Evolutionary conservation across 768 basidiomycete species (phyloP), one percentile per base, ranked within the genome.

Genomic region (Lepiota brunneoincarnata): DNA sequence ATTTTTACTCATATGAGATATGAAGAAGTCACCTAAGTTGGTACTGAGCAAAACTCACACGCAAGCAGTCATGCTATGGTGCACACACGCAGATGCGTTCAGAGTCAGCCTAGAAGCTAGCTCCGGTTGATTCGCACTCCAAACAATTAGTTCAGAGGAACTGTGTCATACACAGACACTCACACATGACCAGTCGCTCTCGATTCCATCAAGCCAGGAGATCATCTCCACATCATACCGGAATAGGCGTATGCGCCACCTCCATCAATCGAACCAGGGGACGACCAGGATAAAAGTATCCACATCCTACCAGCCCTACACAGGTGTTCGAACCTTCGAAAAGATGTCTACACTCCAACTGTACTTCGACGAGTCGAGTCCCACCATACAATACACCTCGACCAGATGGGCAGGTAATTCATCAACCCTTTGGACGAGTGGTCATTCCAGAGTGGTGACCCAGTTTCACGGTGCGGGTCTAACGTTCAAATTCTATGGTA

Each of bases 401-500:
- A 53, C 2, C 3, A 42, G 42, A 36, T 53, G 51, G 51, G 34
- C 43, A 21, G 42, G 37, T 38, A 53, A 53, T 36, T 53, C 51
- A 6, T 53, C 51, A 6, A 17, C 21, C 2, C 42, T 53, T 15
- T 53, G 51, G 51, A 45, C 51, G n/a, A 28, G 35, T 14, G 51
- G 51, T 5, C 42, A 15, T 11, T 53, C 42, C 5, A 44, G 45
- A 17, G 20, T 37, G 18, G 42, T 45, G 2, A 44, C 44, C 7
- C 51, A 53, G 18, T 44, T 24, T 38, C 31, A 42, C 3, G 51
- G 51, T 2, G 51, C 51, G 6, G 36, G 36, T 2, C 12, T 53
- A 15, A 31, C 34, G 40, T 53, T 53, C 20, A 53, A 12, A 11
- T 53, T 53, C 35, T 45, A 53, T 12, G 51, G 51, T 53, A 28